phyloP scores from a whole-genome alignment of 2,329 filamentous ascomycete genomes.

The Pseudohalonectria lignicola region DNA sequence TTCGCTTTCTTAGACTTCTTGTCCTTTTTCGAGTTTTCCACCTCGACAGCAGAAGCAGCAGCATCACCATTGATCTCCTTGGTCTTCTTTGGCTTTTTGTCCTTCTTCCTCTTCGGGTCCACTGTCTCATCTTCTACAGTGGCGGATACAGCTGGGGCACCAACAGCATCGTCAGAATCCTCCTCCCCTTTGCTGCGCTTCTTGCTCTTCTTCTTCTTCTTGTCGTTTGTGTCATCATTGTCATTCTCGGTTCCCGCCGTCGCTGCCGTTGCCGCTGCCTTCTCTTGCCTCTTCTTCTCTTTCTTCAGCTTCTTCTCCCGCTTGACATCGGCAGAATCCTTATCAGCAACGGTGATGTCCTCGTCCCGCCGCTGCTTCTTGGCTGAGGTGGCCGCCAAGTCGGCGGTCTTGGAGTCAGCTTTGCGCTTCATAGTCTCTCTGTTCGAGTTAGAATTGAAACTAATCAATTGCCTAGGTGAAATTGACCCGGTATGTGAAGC shows the following conservation, averaged over 20 bases:
- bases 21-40: slow-evolving; percentile 12
- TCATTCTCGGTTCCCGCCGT: slow-evolving; percentile 8
- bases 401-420: neutral
- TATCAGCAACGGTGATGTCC: slow-evolving; percentile 9
- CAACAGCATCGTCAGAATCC: no score
- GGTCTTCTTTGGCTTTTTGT: slow-evolving; percentile 4
- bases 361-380: slow-evolving; percentile 16
- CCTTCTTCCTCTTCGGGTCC: slow-evolving; percentile 11
- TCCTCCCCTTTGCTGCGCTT: no score
- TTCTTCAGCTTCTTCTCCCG: slow-evolving; percentile 2
- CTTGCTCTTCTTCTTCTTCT: slow-evolving; percentile 11
- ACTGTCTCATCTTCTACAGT: no score
- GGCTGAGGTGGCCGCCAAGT: neutral
- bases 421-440: slow-evolving; percentile 2
- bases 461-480: no score
- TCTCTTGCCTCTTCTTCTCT: slow-evolving; percentile 1
- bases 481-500: no score
- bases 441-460: no score
- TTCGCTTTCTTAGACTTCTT: neutral
- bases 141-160: no score
- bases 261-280: slow-evolving; percentile 4
- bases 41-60: slow-evolving; percentile 6
- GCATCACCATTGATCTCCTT: slow-evolving; percentile 1
- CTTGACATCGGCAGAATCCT: neutral
- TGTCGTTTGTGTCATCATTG: neutral